Evolutionary conservation across 352 stramenopile species (phyloP).

Genomic region (Globisporangium emineosum): DNA sequence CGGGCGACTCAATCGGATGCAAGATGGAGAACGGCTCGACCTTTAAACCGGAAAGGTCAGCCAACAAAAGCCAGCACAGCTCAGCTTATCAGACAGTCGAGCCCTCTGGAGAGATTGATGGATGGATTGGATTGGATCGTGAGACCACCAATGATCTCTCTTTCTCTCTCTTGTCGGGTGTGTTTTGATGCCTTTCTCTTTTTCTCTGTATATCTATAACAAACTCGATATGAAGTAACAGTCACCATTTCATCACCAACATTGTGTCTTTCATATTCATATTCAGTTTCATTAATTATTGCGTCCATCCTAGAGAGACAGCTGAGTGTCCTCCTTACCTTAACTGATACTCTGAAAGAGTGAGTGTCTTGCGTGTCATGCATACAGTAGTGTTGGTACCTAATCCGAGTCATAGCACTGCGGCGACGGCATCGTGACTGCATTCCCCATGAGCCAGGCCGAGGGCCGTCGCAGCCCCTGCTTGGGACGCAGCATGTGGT

Average conservation of each 20-base stretch:
- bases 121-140: neutral
- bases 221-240: neutral
- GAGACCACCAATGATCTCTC: neutral
- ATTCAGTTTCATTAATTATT: neutral
- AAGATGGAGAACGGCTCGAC: conserved; percentile 15
- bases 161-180: neutral
- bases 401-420: conserved; percentile 12
- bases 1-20: conserved; percentile 47
- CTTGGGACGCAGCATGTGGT: conserved; percentile 46
- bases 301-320: neutral
- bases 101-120: neutral
- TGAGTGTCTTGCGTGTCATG: neutral
- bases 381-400: neutral
- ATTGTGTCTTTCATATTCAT: neutral
- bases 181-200: neutral
- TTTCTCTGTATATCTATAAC: conserved; percentile 9
- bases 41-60: conserved; percentile 6
- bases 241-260: neutral
- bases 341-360: neutral
- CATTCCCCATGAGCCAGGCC: conserved; percentile 38
- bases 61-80: neutral
- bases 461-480: conserved; percentile 47
- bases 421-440: neutral
- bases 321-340: neutral
- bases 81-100: neutral